Evolutionary conservation across 768 basidiomycete species (phyloP).

Genomic region (Leucosporidium creatinivorum): DNA sequence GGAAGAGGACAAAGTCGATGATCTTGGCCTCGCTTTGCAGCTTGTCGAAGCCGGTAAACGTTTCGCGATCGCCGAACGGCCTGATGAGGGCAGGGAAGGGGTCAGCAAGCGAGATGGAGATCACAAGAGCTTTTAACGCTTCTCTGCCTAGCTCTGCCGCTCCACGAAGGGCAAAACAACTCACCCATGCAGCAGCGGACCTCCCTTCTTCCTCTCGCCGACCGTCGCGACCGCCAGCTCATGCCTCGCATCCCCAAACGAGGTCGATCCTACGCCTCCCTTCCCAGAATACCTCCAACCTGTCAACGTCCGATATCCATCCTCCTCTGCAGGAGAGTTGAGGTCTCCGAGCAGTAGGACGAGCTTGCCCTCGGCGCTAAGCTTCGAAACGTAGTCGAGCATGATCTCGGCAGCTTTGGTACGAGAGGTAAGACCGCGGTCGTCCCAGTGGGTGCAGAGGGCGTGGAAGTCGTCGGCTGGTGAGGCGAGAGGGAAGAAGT

Average conservation of each 20-base stretch:
- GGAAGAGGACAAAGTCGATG: slow-evolving; percentile 32
- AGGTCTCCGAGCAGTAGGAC: slow-evolving; percentile 41
- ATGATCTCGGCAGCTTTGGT: slow-evolving; percentile 40
- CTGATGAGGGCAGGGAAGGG: not conserved
- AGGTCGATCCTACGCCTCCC: not conserved
- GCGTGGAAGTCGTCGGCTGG: slow-evolving; percentile 32
- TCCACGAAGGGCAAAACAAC: too few species aligned
- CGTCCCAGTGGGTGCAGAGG: slow-evolving; percentile 43
- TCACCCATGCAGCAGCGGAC: too few species aligned
- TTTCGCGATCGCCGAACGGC: slow-evolving; percentile 28
- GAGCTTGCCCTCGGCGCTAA: slow-evolving; percentile 28
- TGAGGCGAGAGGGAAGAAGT: slow-evolving; percentile 13
- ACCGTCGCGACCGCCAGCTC: slow-evolving; percentile 7
- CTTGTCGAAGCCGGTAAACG: slow-evolving; percentile 30
- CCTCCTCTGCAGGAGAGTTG: slow-evolving; percentile 41
- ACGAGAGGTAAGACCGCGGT: slow-evolving; percentile 38
- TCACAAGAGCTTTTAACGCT: too few species aligned
- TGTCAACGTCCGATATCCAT: slow-evolving; percentile 40
- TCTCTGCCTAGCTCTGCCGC: too few species aligned
- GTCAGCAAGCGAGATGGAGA: too few species aligned
- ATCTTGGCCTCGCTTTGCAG: slow-evolving; percentile 4
- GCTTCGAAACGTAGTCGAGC: slow-evolving; percentile 28
- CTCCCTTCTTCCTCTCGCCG: too few species aligned
- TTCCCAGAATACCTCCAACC: slow-evolving; percentile 8
- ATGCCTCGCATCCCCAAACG: slow-evolving; percentile 28